phyloP scores from a whole-genome alignment of 306 rosid species.

The Phaseolus lunatus region DNA sequence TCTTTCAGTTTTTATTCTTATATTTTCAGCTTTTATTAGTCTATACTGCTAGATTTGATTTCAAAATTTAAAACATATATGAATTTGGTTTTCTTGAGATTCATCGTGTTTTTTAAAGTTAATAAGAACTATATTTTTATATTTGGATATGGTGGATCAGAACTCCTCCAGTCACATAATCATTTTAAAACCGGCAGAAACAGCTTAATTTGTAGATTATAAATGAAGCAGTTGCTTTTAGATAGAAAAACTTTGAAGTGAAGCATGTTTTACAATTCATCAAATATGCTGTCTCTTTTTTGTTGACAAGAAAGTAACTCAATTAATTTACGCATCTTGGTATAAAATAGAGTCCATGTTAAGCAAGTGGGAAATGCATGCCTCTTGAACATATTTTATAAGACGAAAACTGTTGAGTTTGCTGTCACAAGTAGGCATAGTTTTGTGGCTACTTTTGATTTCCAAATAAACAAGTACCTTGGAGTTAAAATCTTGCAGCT shows the following conservation, averaged over 20 bases:
- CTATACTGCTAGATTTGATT: too few relatives aligned
- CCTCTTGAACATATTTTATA: conserved; percentile 18
- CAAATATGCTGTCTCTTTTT: neutral
- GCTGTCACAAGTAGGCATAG: conserved; percentile 35
- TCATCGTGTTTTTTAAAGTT: too few relatives aligned
- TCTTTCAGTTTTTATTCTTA: too few relatives aligned
- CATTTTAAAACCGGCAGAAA: too few relatives aligned
- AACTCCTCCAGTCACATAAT: too few relatives aligned
- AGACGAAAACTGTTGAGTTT: neutral
- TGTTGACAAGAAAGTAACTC: neutral
- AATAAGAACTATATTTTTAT: too few relatives aligned
- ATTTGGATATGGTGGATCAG: too few relatives aligned
- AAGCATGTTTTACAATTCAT: neutral
- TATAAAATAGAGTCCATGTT: neutral
- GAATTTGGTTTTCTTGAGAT: too few relatives aligned
- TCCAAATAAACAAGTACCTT: conserved; percentile 20
- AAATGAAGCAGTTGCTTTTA: neutral
- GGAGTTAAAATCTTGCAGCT: conserved; percentile 38
- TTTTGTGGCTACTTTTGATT: conserved; percentile 6
- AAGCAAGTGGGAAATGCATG: conserved; percentile 6
- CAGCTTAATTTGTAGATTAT: neutral
- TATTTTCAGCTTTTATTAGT: too few relatives aligned
- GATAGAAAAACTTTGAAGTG: neutral
- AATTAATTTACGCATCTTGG: neutral
- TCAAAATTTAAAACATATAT: too few relatives aligned